Percentiles rank a stretch among this genome's conserved stretches.
Evolutionary conservation across 805 yeast species (phyloP).

Genomic region (Hermanozyma aechmeae): DNA sequence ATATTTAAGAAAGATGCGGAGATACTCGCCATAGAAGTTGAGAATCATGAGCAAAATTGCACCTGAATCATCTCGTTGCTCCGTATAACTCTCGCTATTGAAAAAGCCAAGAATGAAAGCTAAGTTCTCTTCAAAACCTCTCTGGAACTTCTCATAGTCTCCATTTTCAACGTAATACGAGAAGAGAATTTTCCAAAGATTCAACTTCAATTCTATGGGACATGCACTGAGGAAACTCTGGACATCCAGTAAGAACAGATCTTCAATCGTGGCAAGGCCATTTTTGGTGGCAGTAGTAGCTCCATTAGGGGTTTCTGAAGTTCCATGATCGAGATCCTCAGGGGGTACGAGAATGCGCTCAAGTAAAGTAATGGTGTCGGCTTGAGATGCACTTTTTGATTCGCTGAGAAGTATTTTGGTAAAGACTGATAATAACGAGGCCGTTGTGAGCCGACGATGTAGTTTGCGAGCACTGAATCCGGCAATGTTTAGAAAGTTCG

Average conservation of each 20-base stretch:
- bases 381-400: too few relatives aligned
- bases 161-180: constrained; percentile 35
- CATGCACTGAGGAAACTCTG: constrained; percentile 60
- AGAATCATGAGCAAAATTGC: constrained; percentile 39
- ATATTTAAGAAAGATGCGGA: constrained; percentile 24
- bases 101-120: constrained; percentile 32
- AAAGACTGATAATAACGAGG: constrained; percentile 60
- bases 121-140: constrained; percentile 46
- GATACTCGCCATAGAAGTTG: constrained; percentile 45
- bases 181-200: constrained; percentile 68
- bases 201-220: constrained; percentile 56
- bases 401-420: constrained; percentile 32
- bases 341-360: too few relatives aligned
- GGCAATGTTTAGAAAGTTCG: constrained; percentile 56
- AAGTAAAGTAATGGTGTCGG: constrained; percentile 30
- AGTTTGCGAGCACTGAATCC: constrained; percentile 41
- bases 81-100: constrained; percentile 9
- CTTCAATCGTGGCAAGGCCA: too few relatives aligned
- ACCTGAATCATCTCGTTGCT: constrained; percentile 23
- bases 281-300: too few relatives aligned
- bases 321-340: too few relatives aligned
- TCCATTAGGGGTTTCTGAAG: too few relatives aligned
- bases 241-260: too few relatives aligned
- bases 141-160: constrained; percentile 24
- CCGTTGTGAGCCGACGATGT: constrained; percentile 56